Evolutionary conservation across 2,329 filamentous ascomycete genomes (phyloP), one percentile per base, ranked within the genome.

Genomic region (Cladobotryum protrusum): DNA sequence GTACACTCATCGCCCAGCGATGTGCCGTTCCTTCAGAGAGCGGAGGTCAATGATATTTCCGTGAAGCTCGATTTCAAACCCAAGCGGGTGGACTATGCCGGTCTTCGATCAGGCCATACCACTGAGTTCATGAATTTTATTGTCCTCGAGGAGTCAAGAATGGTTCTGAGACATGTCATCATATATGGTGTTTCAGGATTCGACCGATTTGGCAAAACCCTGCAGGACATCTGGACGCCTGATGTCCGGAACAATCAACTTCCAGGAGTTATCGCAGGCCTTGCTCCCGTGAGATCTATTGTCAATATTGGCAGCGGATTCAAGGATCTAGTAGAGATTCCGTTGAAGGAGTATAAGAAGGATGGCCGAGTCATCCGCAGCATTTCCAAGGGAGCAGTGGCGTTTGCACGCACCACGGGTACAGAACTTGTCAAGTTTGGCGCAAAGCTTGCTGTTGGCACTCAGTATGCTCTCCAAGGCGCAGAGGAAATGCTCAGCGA

Each of bases 61-160:
- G 78, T 99, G 49, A 90, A 87, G 61, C 81, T 83, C 3, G 93
- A 99, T 68, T 99, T 99, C 72, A 99, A 99, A 66, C 93, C 93
- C 8, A 97, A 99, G 68, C 83, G 89, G n/a, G 89, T 99, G 15
- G 92, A 99, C 66, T 99, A 99, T 59, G 88, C 85, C 0, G 91
- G 91, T 3, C 78, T 99, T 3, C 84, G 91, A 20, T 96, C 93
- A 1, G 93, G 93, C 2, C 89, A 89, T 57, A 97, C 93, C 1
- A 95, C 89, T 0, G 93, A 99, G 66, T 95, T 99, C 62, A 97
- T 97, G 91, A 99, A 99, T 67, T 96, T 99, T 64, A 79, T 99
- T 56, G 87, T 92, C 13, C 79, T 99, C 1, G 93, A 99, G 58
- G 85, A 88, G 56, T 84, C 93, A 2, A 84, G 92, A 53, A 87